Evolutionary conservation across 208 protist genomes (phyloP).

Genomic region (Acanthamoeba triangularis): DNA sequence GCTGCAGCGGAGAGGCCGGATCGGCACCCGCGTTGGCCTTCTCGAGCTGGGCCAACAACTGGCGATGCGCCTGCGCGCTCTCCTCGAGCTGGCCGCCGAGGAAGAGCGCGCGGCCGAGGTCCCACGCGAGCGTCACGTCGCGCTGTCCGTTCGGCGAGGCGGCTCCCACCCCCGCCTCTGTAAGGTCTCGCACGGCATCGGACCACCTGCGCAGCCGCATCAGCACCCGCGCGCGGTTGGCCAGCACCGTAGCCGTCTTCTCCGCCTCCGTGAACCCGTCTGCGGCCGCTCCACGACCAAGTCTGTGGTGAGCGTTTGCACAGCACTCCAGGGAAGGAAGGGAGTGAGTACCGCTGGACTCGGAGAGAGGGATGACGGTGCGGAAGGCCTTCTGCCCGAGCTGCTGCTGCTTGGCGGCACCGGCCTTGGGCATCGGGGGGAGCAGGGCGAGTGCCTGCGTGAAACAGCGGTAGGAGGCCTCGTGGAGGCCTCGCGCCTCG

Average conservation of each 20-base stretch:
- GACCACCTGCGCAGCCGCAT: not conserved
- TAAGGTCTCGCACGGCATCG: slow-evolving; percentile 11
- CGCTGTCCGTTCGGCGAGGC: not conserved
- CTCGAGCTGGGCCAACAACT: not conserved
- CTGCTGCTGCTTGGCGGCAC: not conserved
- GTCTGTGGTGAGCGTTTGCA: not conserved
- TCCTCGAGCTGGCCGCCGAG: slow-evolving; percentile 20
- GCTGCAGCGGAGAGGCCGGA: not conserved
- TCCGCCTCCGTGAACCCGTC: slow-evolving; percentile 14
- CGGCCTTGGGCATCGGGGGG: not conserved
- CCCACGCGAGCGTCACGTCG: slow-evolving; percentile 1
- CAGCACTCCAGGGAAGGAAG: not conserved
- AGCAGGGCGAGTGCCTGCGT: slow-evolving; percentile 2
- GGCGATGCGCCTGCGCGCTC: slow-evolving; percentile 27
- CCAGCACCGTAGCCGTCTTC: not conserved
- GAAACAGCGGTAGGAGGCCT: slow-evolving; percentile 46
- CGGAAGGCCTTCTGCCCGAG: not conserved
- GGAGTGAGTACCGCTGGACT: not conserved
- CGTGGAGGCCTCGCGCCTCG: slow-evolving; percentile 25
- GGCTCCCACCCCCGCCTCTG: not conserved
- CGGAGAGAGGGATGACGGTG: slow-evolving; percentile 4
- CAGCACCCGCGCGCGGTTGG: slow-evolving; percentile 39
- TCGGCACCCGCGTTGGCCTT: not conserved
- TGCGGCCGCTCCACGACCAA: not conserved
- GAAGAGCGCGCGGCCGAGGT: slow-evolving; percentile 46